Conservation (phyloP, 768 basidiomycete species). For the Lentinula guzmanii region DNA sequence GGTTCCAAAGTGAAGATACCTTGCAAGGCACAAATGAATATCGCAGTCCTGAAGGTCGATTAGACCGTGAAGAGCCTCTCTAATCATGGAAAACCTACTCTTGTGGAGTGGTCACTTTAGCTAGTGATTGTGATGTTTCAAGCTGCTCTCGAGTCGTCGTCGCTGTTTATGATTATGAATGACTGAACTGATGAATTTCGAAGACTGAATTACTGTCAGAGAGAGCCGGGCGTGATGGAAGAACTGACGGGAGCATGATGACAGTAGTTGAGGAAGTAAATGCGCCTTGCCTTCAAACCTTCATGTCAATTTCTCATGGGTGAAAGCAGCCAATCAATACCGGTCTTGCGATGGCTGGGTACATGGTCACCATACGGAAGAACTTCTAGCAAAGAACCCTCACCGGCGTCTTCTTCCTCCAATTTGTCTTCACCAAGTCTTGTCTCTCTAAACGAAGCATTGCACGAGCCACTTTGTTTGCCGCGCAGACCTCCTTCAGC, state of each 20-base stretch:
- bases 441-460: conserved; percentile 36
- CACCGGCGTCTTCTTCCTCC: conserved; percentile 23
- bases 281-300: conserved; percentile 4
- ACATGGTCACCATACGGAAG: conserved; percentile 19
- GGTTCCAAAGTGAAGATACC: conserved; percentile 26
- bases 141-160: conserved; percentile 52
- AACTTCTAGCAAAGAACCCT: conserved; percentile 19
- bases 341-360: conserved; percentile 41
- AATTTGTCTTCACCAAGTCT: conserved; percentile 34
- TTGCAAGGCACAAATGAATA: conserved; percentile 70
- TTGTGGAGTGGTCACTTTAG: conserved; percentile 56
- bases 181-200: background rate
- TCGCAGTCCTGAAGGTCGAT: conserved; percentile 50
- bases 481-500: conserved; percentile 29
- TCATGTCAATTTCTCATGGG: conserved; percentile 6
- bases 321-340: conserved; percentile 5
- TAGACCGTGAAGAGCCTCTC: background rate
- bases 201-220: conserved; percentile 33
- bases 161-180: conserved; percentile 24
- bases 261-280: background rate
- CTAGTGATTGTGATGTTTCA: conserved; percentile 35
- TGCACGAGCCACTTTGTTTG: conserved; percentile 32
- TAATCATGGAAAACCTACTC: conserved; percentile 39
- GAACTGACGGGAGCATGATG: conserved; percentile 39
- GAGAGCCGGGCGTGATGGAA: conserved; percentile 43